A percentile compares a stretch with the other conserved stretches of the same genome.
phyloP scores from a whole-genome alignment of 768 basidiomycete genomes.

The Lepiota venenata region DNA sequence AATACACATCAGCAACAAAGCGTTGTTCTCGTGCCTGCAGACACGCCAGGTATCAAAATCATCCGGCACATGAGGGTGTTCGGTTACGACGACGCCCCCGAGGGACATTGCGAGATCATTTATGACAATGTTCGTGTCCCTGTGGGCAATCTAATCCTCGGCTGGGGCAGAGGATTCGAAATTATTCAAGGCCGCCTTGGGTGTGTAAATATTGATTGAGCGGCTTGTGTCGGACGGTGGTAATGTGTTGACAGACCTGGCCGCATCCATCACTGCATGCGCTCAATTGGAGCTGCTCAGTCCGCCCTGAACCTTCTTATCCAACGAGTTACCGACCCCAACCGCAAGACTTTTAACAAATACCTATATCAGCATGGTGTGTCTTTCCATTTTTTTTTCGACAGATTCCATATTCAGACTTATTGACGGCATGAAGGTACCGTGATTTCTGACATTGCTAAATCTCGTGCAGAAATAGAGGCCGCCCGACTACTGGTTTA shows the following conservation, averaged over 20 bases:
- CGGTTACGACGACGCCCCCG: slow-evolving; percentile 93
- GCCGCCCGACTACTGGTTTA: slow-evolving; percentile 82
- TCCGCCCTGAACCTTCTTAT: slow-evolving; percentile 86
- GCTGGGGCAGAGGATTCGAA: slow-evolving; percentile 97
- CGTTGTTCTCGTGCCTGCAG: slow-evolving; percentile 91
- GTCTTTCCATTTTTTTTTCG: slow-evolving; percentile 13
- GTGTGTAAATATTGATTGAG: slow-evolving; percentile 32
- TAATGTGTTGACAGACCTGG: slow-evolving; percentile 58
- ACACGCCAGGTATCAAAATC: slow-evolving; percentile 82
- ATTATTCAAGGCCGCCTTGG: slow-evolving; percentile 96
- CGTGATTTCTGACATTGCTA: slow-evolving; percentile 87
- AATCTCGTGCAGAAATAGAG: slow-evolving; percentile 93
- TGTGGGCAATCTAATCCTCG: slow-evolving; percentile 75
- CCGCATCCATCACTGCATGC: slow-evolving; percentile 98
- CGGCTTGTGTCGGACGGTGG: not conserved
- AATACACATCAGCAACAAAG: slow-evolving; percentile 83
- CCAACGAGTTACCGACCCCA: slow-evolving; percentile 88
- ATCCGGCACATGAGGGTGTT: slow-evolving; percentile 93
- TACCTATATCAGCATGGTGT: slow-evolving; percentile 85
- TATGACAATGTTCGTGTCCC: slow-evolving; percentile 95
- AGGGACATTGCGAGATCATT: slow-evolving; percentile 94
- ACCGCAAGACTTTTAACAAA: slow-evolving; percentile 92
- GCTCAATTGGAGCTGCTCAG: slow-evolving; percentile 87
- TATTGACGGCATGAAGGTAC: slow-evolving; percentile 48
- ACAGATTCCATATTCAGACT: not conserved